These are phyloP conservation scores for Gorgonomyces haynaldii DNA, from an alignment of 192 early-diverging fungal genomes.

Conservation along the genomic window DNA sequence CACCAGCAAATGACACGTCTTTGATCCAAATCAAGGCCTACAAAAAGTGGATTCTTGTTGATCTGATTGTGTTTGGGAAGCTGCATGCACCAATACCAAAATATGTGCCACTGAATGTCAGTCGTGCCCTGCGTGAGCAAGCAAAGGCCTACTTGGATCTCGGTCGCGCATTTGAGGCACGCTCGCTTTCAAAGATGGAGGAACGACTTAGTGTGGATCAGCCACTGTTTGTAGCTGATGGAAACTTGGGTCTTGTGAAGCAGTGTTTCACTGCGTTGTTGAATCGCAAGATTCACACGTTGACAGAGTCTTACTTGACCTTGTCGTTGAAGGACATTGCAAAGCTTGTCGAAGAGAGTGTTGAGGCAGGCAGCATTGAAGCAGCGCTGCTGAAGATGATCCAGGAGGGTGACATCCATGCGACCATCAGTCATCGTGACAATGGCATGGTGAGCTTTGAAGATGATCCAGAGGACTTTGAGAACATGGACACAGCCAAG, in stretches of 20 bases:
- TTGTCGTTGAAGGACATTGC: constrained; percentile 62
- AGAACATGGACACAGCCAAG: constrained; percentile 24
- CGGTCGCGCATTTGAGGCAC: constrained; percentile 43
- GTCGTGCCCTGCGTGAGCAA: constrained; percentile 24
- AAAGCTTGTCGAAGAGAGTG: constrained; percentile 27
- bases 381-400: constrained; percentile 59
- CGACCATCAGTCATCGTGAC: constrained; percentile 21
- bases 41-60: constrained; percentile 56
- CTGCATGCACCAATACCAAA: background rate
- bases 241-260: constrained; percentile 51
- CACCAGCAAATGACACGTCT: constrained; percentile 49
- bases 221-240: constrained; percentile 31
- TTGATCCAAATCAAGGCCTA: constrained; percentile 66
- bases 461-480: constrained; percentile 41
- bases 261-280: constrained; percentile 35
- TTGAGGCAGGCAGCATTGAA: constrained; percentile 12
- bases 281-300: constrained; percentile 50
- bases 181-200: constrained; percentile 25
- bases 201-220: constrained; percentile 27
- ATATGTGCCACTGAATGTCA: constrained; percentile 18
- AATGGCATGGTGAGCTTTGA: constrained; percentile 63
- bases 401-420: constrained; percentile 28
- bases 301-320: constrained; percentile 69
- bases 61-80: constrained; percentile 46
- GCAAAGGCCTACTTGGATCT: constrained; percentile 46